Evolutionary conservation across 306 rosid genomes (phyloP), one percentile per base, ranked within the genome.

Genomic region (Medicago lupulina): DNA sequence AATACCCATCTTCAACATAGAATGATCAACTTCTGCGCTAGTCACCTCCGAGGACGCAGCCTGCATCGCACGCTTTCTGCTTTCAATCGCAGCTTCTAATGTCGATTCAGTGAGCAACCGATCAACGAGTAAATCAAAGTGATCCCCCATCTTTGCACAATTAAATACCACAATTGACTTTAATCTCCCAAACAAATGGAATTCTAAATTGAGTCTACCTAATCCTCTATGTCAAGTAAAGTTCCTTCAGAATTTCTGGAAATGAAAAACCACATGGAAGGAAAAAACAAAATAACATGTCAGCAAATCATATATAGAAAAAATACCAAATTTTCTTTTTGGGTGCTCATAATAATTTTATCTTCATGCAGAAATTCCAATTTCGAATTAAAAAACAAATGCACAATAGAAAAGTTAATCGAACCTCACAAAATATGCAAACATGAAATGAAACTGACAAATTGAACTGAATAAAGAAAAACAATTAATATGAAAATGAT

Each of bases 101-200:
- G 98, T 92, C n/a, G 99, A 85, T 60, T 96, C 99, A 13, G 98
- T 96, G 10, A 96, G 78, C 85, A 96, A 86, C 23, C 97, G 88
- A 89, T 96, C 98, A 75, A 96, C 96, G 84, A 96, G 83, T 68
- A 96, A 81, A 9, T 89, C 93, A 86, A 96, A 92, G 74, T 96
- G 98, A 78, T 96, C 99, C 43, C 98, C 99, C 99, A 96, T 92
- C 66, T 59, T 77, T 76, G 9, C 44, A 14, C 81, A 65, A 59
- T 72, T 40, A 76, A 76, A 47, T 40, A 67, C 61, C 67, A 6
- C 70, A 74, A 55, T 54, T 72, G 49, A 39, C 64, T 31, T 49
- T 4, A 67, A 5, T 34, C 58, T 49, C 65, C 41, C 25, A 58
- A 11, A 12, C 64, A 77, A 77, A 75, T 53, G 51, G 63, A 67